Evolutionary conservation across 1,284 basidiomycete genomes (phyloP), one percentile per base, ranked within the genome.

Genomic region (Apiotrichum sp.): DNA sequence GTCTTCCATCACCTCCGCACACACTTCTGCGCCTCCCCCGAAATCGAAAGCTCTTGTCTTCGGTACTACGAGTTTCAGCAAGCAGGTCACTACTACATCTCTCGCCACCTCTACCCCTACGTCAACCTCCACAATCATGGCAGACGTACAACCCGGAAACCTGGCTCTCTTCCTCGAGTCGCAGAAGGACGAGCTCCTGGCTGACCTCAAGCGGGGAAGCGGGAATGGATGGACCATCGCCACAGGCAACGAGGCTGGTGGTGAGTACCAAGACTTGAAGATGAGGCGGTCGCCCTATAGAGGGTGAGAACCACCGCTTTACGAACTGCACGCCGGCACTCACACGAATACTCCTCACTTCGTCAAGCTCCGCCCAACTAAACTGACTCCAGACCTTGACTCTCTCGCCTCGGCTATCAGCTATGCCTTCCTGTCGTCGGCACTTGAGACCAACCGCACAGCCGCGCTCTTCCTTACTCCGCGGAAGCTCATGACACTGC

Each of bases 241-340:
- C 0, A 88, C 90, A 83, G 92, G 92, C 1, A 95, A 96, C 69
- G 91, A 95, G 74, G 88, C 92, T 9, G 90, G 90, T 69, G 91
- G 92, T 90, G 67, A 59, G 82, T 11, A 16, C 45, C 16, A 16
- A 6, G 7, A 11, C 13, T 7, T 29, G 22, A 7, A 47, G 5
- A 22, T 22, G 22, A 22, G 22, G 22, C 22, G 22, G 22, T 22
- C 22, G 22, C 22, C 22, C 22, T 22, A 22, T 22, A 22, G 22
- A 22, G 22, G 22, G 22, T 22, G 22, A 22, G 22, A 22, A 22
- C 22, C 22, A 22, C 22, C 22, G 22, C 22, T 22, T 22, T 22
- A 22, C 22, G 22, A 22, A 22, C 22, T 22, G 22, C 22, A 22
- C 22, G 22, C 22, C 22, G 22, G 22, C 22, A 22, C 22, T 22